These are phyloP conservation scores for Hylodesmum podocarpum DNA, from an alignment of 306 rosid species.

Conservation along the genomic window DNA sequence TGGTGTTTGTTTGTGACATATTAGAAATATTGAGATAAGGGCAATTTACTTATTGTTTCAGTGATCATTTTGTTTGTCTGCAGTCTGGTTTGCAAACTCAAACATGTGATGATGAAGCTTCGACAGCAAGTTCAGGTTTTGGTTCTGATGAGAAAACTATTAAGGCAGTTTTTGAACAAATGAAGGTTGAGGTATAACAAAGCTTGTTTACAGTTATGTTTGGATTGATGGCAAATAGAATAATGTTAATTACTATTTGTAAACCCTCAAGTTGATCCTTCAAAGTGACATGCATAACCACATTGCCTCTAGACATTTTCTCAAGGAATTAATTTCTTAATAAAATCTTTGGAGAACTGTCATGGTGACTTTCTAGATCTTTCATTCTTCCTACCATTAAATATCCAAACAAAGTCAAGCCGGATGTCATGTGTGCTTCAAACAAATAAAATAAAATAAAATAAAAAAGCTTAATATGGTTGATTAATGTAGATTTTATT, in stretches of 20 bases:
- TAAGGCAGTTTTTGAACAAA: conserved; percentile 66
- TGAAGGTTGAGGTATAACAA: conserved; percentile 49
- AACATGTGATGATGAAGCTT: conserved; percentile 49
- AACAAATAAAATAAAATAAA: no score
- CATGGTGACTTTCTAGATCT: not conserved
- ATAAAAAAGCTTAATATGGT: not conserved
- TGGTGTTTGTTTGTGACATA: conserved; percentile 23
- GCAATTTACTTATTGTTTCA: conserved; percentile 19
- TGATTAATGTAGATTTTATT: not conserved
- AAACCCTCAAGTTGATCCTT: not conserved
- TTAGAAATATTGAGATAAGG: conserved; percentile 9
- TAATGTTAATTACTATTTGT: not conserved
- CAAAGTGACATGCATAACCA: not conserved
- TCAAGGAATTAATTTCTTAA: not conserved
- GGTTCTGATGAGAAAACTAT: conserved; percentile 65
- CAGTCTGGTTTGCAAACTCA: conserved; percentile 45
- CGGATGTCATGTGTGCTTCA: not conserved
- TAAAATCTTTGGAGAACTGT: not conserved
- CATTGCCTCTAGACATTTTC: not conserved
- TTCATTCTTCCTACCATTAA: not conserved
- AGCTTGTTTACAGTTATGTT: not conserved
- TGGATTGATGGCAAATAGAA: not conserved
- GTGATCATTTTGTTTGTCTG: conserved; percentile 15
- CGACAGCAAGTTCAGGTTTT: conserved; percentile 57
- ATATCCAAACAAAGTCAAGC: not conserved